Conservation (phyloP, 2,329 filamentous ascomycete species). For the Cladosporium sp. region DNA sequence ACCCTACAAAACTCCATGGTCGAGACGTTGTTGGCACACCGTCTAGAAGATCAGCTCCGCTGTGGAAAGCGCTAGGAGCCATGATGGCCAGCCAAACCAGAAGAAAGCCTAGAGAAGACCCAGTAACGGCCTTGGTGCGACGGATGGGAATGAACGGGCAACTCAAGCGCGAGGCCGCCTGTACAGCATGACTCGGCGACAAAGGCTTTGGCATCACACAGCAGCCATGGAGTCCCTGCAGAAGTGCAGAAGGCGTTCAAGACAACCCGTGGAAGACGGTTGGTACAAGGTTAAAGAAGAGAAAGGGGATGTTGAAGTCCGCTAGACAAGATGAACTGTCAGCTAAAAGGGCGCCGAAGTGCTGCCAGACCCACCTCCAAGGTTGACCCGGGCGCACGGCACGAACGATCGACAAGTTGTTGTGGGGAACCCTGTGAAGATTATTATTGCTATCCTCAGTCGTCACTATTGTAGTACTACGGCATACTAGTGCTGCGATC, state of each 20-base stretch:
- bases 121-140: background rate
- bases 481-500: too few relatives aligned
- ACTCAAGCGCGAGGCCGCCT: background rate
- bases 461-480: too few relatives aligned
- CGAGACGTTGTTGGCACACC: too few relatives aligned
- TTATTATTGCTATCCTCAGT: background rate
- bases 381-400: background rate
- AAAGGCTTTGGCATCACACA: too few relatives aligned
- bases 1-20: too few relatives aligned
- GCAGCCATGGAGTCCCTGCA: too few relatives aligned
- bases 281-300: too few relatives aligned
- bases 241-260: too few relatives aligned
- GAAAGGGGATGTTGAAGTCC: background rate
- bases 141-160: background rate
- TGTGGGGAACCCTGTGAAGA: background rate
- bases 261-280: too few relatives aligned
- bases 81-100: background rate
- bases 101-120: background rate
- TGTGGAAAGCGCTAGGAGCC: background rate
- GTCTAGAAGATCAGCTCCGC: background rate
- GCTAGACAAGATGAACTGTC: background rate
- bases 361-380: background rate
- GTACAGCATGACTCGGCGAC: background rate
- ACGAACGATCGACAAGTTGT: background rate
- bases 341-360: background rate